Base-by-base conservation (phyloP, 2,329 filamentous ascomycete genomes). In the Alternaria metachromatica region DNA sequence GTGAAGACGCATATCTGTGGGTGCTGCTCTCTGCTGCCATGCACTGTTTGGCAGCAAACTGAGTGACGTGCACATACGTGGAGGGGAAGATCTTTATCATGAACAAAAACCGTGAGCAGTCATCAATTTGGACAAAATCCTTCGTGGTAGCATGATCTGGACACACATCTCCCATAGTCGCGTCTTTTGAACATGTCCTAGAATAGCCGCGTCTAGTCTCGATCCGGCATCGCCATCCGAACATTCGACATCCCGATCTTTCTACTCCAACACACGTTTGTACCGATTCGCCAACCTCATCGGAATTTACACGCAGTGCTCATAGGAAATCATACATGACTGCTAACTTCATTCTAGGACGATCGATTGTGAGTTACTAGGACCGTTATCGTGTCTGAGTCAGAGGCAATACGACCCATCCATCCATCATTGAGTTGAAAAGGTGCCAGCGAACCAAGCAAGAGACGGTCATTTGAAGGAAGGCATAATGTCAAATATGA, bases 401-500 rank as follows among this genome's bases (percentile, higher is more conserved):
- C 30, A 15, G 9, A 7, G 20, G 20, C 20, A 41, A 10, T 18
- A 9, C 23, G 33, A 12, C 9, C 13, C 20, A 20, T 23, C 25
- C 21, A 10, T 9, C 49, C 2, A 25, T 25, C 49, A 6, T 25
- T 25, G 49, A n/a, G 9, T 41, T 13, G 9, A 23, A 4, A 12
- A 3, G 13, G 9, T 18, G 37, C 3, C 0, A 1, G 37, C n/a
- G 11, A 13, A 45, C 41, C n/a, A 20, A 26, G 7, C 6, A 21
- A 43, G 30, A 54, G 21, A 12, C 12, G 18, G 18, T 25, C 12
- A 6, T 28, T 2, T n/a, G 10, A 33, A 12, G 15, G 15, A 49
- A n/a, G 15, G 25, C 25, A 65, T 10, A 12, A 69, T 71, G 54
- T 66, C 67, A 8, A 69, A 73, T 21, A 66, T 71, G 44, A 45